Percentiles rank a stretch among this genome's conserved stretches.
These are phyloP conservation scores for Carex myosuroides DNA, from an alignment of 176 grass and related monocot genomes.

Conservation along the genomic window DNA sequence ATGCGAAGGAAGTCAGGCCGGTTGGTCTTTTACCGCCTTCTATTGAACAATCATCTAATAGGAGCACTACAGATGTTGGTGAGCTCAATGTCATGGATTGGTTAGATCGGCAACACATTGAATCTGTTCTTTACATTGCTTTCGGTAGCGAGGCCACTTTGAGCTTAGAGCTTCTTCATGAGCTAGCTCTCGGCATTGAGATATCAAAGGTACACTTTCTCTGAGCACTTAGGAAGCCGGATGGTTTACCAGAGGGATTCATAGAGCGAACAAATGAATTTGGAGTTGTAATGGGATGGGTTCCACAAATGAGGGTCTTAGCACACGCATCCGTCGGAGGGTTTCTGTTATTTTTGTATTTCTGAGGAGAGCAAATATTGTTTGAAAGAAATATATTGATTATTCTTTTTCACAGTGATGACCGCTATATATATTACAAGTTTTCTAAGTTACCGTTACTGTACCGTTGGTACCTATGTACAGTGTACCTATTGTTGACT, in stretches of 20 bases:
- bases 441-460: too few relatives aligned
- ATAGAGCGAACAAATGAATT: not conserved
- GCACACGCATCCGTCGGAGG: conserved; percentile 21
- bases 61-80: too few relatives aligned
- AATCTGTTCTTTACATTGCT: conserved; percentile 50
- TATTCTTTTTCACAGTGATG: too few relatives aligned
- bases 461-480: too few relatives aligned
- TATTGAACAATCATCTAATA: not conserved
- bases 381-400: too few relatives aligned
- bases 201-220: conserved; percentile 43
- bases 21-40: conserved; percentile 21
- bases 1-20: conserved; percentile 15
- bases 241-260: conserved; percentile 30
- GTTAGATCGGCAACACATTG: conserved; percentile 8
- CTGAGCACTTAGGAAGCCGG: conserved; percentile 31
- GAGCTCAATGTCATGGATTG: conserved; percentile 20
- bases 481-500: too few relatives aligned
- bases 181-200: conserved; percentile 44
- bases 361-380: too few relatives aligned
- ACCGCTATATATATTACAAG: too few relatives aligned
- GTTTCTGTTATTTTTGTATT: too few relatives aligned
- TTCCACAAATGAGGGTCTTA: conserved; percentile 36
- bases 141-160: conserved; percentile 47
- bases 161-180: conserved; percentile 20
- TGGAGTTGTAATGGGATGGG: conserved; percentile 21